Evolutionary conservation across 2,329 filamentous ascomycete species (phyloP), one percentile per base, ranked within the genome.

Genomic region (Pseudogymnoascus sp.): DNA sequence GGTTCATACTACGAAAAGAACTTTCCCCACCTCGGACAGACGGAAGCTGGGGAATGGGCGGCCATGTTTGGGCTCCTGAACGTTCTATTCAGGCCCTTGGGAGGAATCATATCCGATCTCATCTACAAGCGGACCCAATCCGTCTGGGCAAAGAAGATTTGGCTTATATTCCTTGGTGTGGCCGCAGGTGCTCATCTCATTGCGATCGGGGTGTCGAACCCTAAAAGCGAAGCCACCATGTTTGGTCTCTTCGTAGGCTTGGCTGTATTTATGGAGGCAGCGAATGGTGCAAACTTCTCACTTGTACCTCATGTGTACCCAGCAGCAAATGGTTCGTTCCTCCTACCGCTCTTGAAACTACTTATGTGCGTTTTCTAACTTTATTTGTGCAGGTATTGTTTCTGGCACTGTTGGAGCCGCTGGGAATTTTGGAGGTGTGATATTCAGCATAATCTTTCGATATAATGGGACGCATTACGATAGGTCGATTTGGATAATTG

Each of bases 391-490:
- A 59, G 91, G 90, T 75, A 74, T 64, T 18, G 80, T 96, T 6
- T 88, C 87, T 0, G 91, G 91, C 7, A 77, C 88, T 39, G 86
- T 90, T 1, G 91, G 91, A 10, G 90, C 88, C 0, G 80, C 83
- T 2, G 91, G 92, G 1, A 96, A 96, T 69, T 73, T 96, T 12
- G 92, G 92, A 4, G 92, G 91, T 10, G 83, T 96, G 60, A 74
- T 93, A 61, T 95, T 93, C 69, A 87, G 90, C 18, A 83, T 94
- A 70, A 83, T 90, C 69, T 95, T 92, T 79, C 80, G 90, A 59
- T 93, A 92, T 74, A 78, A 83, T 60, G 85, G 84, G 6, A 82
- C 76, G 1, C 75, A 87, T 69, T 93, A 92, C 69, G 82, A 79
- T 6, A 83, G 79, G 70, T 84, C 83, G 0, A 83, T 94, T 66